Evolutionary conservation across 225 moss, liverwort and hornwort genomes (phyloP).

Genomic region (Straminergon stramineum): DNA sequence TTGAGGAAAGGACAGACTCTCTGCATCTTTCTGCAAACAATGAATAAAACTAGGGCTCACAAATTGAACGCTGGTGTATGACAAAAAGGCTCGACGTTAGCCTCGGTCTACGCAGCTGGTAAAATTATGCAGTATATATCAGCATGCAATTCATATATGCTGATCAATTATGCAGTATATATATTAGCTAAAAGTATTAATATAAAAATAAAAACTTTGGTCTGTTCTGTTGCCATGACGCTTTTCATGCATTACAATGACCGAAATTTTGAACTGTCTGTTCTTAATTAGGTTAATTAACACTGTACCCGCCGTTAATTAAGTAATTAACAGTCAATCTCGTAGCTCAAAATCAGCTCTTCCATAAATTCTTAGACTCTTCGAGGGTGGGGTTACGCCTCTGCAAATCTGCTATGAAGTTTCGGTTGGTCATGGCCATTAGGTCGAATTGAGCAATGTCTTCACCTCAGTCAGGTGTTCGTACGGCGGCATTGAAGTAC

Average conservation of each 20-base stretch:
- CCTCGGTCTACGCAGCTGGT: background rate
- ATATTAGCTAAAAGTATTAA: no score
- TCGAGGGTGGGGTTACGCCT: background rate
- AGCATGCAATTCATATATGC: background rate
- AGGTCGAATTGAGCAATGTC: background rate
- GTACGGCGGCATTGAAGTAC: background rate
- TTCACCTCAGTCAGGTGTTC: background rate
- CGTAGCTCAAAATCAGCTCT: background rate
- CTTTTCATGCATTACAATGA: background rate
- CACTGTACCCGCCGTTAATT: background rate
- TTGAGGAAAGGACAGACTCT: conserved; percentile 36
- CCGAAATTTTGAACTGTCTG: background rate
- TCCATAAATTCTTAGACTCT: no score
- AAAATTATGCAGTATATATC: no score
- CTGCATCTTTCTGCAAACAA: conserved; percentile 60
- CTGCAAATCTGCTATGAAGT: background rate
- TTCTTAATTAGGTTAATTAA: background rate
- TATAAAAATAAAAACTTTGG: background rate
- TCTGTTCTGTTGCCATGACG: background rate
- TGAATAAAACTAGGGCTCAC: conserved; percentile 13
- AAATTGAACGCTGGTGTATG: conserved; percentile 3
- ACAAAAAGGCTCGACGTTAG: background rate
- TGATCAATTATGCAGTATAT: background rate
- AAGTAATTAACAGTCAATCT: background rate
- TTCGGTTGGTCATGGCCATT: background rate